A percentile compares a stretch with the other conserved stretches of the same genome.
These are phyloP conservation scores for Chaetomiaceae sp. DNA, from an alignment of 2,329 filamentous ascomycete genomes.

Conservation along the genomic window DNA sequence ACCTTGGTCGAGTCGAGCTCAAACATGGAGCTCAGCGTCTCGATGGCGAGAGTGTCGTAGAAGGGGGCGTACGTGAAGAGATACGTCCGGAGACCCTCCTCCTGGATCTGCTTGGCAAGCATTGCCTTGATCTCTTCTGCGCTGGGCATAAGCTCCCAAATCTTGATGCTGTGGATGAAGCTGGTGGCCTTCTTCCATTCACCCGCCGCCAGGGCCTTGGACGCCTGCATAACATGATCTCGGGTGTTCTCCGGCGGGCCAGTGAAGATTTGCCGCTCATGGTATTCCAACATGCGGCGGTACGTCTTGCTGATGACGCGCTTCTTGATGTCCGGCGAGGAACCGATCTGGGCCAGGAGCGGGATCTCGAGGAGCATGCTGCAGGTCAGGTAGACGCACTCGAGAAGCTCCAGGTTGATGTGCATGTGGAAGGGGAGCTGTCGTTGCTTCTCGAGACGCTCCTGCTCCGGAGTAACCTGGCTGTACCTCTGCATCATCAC, in stretches of 20 bases:
- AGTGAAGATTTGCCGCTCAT: conserved; percentile 98
- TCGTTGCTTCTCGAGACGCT: conserved; percentile 92
- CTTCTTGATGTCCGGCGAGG: conserved; percentile 94
- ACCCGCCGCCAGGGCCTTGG: conserved; percentile 90
- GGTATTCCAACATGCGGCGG: conserved; percentile 97
- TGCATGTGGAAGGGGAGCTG: conserved; percentile 99
- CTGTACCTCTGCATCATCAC: conserved; percentile 97
- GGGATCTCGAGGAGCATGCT: conserved; percentile 99
- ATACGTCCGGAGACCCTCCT: conserved; percentile 95
- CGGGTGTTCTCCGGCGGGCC: conserved; percentile 97
- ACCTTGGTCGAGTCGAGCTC: conserved; percentile 90
- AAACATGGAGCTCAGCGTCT: conserved; percentile 88
- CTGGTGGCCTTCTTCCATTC: conserved; percentile 97
- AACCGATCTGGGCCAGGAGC: conserved; percentile 91
- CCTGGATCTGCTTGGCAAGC: conserved; percentile 97
- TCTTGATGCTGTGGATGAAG: conserved; percentile 97
- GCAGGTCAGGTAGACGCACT: conserved; percentile 97
- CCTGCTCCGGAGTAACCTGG: conserved; percentile 95
- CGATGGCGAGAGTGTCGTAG: conserved; percentile 91
- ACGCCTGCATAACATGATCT: conserved; percentile 98
- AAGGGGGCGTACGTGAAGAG: conserved; percentile 99
- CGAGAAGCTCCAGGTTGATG: conserved; percentile 96
- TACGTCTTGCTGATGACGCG: conserved; percentile 99
- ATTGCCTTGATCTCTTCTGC: conserved; percentile 91
- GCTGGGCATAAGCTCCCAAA: conserved; percentile 96